Percentiles rank a stretch among this genome's conserved stretches.
Evolutionary conservation across 1,284 basidiomycete species (phyloP).

Genomic region (Earliella scabrosa): DNA sequence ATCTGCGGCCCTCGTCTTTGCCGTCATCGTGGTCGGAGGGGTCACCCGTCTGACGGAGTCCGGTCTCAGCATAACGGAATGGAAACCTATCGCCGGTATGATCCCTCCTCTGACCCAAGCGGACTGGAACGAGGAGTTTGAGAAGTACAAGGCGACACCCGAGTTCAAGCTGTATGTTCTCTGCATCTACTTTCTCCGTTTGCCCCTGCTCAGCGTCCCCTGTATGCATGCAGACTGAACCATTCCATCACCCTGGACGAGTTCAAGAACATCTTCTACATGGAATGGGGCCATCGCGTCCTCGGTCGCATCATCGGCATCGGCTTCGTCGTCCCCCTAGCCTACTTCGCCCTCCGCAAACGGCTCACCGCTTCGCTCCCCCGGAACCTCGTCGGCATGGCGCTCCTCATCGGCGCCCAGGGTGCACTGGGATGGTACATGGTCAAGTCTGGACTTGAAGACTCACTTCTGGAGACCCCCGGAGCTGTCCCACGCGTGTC

Average conservation of each 20-base stretch:
- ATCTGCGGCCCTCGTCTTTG: conserved; percentile 86
- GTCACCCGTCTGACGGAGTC: conserved; percentile 98
- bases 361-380: conserved; percentile 69
- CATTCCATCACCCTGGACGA: conserved; percentile 85
- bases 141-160: conserved; percentile 94
- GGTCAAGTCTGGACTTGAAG: conserved; percentile 95
- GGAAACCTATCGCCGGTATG: conserved; percentile 92
- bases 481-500: conserved; percentile 93
- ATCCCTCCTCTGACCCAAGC: conserved; percentile 79
- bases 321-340: conserved; percentile 79
- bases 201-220: background rate
- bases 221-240: conserved; percentile 72
- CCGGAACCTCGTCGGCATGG: conserved; percentile 70
- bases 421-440: conserved; percentile 99
- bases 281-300: conserved; percentile 98
- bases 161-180: conserved; percentile 94
- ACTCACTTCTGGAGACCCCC: conserved; percentile 79
- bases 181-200: background rate
- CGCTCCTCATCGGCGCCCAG: conserved; percentile 85
- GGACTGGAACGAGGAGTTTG: conserved; percentile 91
- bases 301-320: conserved; percentile 91
- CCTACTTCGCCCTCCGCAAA: conserved; percentile 78
- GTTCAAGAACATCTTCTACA: conserved; percentile 97
- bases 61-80: conserved; percentile 97
- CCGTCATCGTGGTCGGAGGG: conserved; percentile 94